Base-by-base conservation (phyloP, 768 basidiomycete species). In the Boletellus ananiceps region DNA sequence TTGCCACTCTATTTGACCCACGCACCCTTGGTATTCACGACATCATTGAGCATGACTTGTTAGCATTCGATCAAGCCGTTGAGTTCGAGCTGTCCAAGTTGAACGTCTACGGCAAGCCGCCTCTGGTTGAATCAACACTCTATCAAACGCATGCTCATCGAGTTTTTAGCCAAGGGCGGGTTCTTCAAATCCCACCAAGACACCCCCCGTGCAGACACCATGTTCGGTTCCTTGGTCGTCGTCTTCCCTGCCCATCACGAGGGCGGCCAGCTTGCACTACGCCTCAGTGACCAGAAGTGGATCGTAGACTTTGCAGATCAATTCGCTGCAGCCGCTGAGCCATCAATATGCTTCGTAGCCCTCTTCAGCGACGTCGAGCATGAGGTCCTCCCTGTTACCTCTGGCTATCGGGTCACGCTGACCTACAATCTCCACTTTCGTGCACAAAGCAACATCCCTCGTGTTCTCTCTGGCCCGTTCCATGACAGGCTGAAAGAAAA, bases 161-260 rank as follows among this genome's bases (percentile, higher is more conserved):
- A 29, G 29, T 4, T 7, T 25, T 18, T 8, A 53, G 44, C 18
- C 5, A 35, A 31, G 29, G 77, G 66, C 7, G 70, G 69, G 0
- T 78, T 77, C 57, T 80, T 81, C 68, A 77, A 76, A 54, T 35
- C 73, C 0, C 79, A 78, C 51, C 68, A 72, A 36, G 79, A 79
- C 50, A 77, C 78, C 0, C 74, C 74, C 4, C 71, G 72, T 4
- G 57, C 65, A 5, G 63, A 65, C 5, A 57, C 51, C 16, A 78
- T 79, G 72, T 73, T 82, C 40, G 78, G 74, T 2, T 78, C 79
- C 0, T 70, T 82, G 4, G 71, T 79, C 3, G 54, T 80, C 21
- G 68, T 75, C 15, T 70, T 77, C 46, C 79, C 77, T 14, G 72
- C 71, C 0, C 37, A 56, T 0, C 73, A 81, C 54, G 63, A 74